Evolutionary conservation across 108 stramenopile genomes (phyloP).

Genomic region (Nitzschia putrida): DNA sequence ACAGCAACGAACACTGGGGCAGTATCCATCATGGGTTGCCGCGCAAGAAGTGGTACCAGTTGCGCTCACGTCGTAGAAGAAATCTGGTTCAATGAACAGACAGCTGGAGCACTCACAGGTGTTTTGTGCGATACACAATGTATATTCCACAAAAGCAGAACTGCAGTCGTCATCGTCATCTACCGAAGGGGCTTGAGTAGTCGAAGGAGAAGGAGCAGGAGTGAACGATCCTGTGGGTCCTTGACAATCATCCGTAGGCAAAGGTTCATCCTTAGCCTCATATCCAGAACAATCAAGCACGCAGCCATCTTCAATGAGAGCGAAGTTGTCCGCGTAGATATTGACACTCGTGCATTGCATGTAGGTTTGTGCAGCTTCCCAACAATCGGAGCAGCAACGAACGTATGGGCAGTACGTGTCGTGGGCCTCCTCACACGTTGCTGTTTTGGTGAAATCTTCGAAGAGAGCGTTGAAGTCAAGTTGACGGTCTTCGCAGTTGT

Average conservation of each 20-base stretch:
- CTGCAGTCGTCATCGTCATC: too few species aligned
- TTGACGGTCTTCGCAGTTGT: neutral
- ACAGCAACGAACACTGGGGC: neutral
- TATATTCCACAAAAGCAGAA: too few species aligned
- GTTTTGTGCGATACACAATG: too few species aligned
- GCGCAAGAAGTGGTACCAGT: neutral
- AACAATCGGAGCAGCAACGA: neutral
- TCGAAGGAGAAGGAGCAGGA: too few species aligned
- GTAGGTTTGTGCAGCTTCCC: neutral
- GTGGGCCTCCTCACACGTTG: neutral
- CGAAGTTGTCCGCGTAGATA: neutral
- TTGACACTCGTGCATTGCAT: neutral
- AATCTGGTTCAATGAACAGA: too few species aligned
- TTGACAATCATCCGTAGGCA: too few species aligned
- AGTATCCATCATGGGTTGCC: neutral
- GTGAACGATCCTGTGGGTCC: too few species aligned
- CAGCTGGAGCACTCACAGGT: too few species aligned
- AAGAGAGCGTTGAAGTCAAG: too few species aligned
- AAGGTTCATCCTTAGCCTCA: neutral
- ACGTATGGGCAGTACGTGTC: neutral
- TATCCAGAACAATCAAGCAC: neutral
- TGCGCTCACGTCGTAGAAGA: too few species aligned
- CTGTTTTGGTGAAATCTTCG: too few species aligned
- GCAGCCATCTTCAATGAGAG: neutral
- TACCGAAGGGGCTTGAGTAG: too few species aligned